Percentiles rank a stretch among this genome's conserved stretches.
These are phyloP conservation scores for Microsporum ferrugineum DNA, from an alignment of 2,329 filamentous ascomycete genomes.

Conservation along the genomic window DNA sequence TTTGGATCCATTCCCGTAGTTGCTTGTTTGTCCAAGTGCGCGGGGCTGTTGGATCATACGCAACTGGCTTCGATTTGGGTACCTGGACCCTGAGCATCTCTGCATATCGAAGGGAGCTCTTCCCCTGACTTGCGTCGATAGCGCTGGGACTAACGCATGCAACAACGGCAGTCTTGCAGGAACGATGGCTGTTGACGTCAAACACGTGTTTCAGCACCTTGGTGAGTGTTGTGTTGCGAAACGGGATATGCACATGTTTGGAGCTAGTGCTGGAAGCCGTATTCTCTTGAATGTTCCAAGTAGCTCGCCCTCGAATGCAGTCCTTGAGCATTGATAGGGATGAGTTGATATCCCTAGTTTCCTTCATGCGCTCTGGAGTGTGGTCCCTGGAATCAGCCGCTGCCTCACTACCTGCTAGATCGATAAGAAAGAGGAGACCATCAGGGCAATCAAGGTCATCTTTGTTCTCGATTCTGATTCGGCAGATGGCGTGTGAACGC, in stretches of 20 bases:
- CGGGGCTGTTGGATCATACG: not conserved
- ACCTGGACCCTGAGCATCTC: conserved; percentile 1
- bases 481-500: not conserved
- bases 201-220: conserved; percentile 4
- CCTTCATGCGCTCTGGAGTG: not conserved
- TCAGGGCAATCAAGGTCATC: not conserved
- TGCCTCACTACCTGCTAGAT: not conserved
- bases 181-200: conserved; percentile 3
- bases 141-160: conserved; percentile 4
- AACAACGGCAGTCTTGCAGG: conserved; percentile 1
- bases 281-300: conserved; percentile 1
- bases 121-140: not conserved
- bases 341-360: not conserved
- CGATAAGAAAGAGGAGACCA: not conserved
- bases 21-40: conserved; percentile 3
- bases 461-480: conserved; percentile 1
- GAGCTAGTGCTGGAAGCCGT: not conserved
- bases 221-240: not conserved
- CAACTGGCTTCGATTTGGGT: not conserved
- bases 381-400: not conserved
- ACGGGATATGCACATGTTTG: conserved; percentile 2
- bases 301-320: not conserved
- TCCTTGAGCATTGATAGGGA: not conserved
- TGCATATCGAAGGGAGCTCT: conserved; percentile 2
- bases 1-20: not conserved